phyloP scores from a whole-genome alignment of 345 rosid genomes.

The Arabidopsis suecica region DNA sequence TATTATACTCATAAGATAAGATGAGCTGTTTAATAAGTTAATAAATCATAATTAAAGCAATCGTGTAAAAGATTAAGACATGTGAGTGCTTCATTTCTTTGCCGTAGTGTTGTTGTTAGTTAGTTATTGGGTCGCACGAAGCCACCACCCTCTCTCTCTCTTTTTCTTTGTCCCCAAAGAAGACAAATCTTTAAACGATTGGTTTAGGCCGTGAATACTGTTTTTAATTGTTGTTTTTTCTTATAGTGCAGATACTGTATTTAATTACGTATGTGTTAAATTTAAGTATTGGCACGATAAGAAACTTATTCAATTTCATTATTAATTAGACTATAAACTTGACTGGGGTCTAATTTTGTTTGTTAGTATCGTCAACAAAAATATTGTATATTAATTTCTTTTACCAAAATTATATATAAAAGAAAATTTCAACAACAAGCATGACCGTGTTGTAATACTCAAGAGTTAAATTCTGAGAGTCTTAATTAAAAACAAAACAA shows the following conservation, averaged over 20 bases:
- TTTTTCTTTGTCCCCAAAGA: slow-evolving; percentile 8
- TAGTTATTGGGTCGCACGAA: slow-evolving; percentile 33
- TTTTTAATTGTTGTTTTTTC: slow-evolving; percentile 1
- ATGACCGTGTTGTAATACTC: neutral
- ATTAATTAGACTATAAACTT: neutral
- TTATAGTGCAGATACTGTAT: neutral
- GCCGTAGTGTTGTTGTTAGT: slow-evolving; percentile 23
- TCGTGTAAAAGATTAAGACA: slow-evolving; percentile 5
- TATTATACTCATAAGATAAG: neutral
- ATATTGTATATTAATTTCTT: neutral
- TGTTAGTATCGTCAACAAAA: no score
- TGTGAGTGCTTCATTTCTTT: slow-evolving; percentile 29
- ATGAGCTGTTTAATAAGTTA: slow-evolving; percentile 13
- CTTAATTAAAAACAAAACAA: neutral
- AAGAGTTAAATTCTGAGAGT: neutral
- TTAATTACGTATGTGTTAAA: neutral
- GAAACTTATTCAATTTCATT: neutral
- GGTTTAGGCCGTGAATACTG: slow-evolving; percentile 3
- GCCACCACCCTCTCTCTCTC: slow-evolving; percentile 14
- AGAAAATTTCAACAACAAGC: neutral
- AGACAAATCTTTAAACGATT: slow-evolving; percentile 7
- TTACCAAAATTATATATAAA: neutral
- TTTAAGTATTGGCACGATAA: neutral
- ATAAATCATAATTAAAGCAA: slow-evolving; percentile 18
- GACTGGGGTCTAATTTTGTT: neutral